These are phyloP conservation scores for Xylariaceae sp. DNA, from an alignment of 2,329 filamentous ascomycete species.

Conservation along the genomic window DNA sequence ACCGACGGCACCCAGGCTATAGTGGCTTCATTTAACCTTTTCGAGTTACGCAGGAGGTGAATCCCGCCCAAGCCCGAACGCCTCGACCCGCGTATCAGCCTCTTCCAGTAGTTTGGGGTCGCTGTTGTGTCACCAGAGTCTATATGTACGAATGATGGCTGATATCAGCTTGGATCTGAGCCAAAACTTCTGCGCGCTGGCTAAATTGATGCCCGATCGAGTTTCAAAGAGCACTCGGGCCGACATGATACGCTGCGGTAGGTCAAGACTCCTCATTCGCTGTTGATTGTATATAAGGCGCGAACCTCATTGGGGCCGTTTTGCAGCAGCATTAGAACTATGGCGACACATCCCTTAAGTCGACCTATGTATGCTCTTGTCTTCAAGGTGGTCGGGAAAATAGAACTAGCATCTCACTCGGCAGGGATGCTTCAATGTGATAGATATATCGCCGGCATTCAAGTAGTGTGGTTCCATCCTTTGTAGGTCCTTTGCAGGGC, in stretches of 20 bases:
- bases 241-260: constrained; percentile 1
- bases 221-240: constrained; percentile 9
- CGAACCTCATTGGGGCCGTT: background rate
- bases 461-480: background rate
- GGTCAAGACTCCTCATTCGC: background rate
- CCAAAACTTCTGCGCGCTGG: constrained; percentile 7
- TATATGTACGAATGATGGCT: constrained; percentile 12
- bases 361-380: background rate
- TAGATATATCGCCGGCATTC: background rate
- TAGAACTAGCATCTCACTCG: background rate
- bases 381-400: background rate
- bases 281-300: background rate
- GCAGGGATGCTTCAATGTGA: background rate
- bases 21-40: constrained; percentile 9
- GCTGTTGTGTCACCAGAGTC: constrained; percentile 20
- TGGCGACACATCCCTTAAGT: background rate
- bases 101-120: constrained; percentile 10
- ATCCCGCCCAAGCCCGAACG: constrained; percentile 8
- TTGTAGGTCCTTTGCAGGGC: too few relatives aligned
- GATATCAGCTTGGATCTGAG: constrained; percentile 17
- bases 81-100: constrained; percentile 9
- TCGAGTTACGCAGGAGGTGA: constrained; percentile 6
- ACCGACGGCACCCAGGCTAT: constrained; percentile 5
- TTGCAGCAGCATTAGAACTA: background rate
- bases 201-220: background rate